Percentiles rank a stretch among this genome's conserved stretches.
These are phyloP conservation scores for Sparassis latifolia DNA, from an alignment of 1,284 basidiomycete genomes.

Conservation along the genomic window DNA sequence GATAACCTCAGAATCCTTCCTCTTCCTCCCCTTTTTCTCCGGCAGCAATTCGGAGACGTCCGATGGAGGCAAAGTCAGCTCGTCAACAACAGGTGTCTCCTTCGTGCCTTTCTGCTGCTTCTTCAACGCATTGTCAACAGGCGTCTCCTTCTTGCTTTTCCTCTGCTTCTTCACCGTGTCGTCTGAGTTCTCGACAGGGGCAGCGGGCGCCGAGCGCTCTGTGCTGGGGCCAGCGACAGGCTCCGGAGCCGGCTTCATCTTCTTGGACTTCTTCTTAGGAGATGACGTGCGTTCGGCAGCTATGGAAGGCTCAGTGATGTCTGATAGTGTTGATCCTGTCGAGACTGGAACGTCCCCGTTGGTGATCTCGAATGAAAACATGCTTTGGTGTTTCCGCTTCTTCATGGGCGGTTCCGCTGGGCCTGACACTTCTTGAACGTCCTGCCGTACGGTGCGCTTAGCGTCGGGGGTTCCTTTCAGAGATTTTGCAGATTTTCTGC, in stretches of 20 bases:
- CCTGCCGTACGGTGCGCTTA: no score
- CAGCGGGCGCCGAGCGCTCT: no score
- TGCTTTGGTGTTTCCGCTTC: conserved; percentile 6
- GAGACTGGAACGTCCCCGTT: not conserved
- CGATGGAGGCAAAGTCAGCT: no score
- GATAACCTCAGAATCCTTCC: not conserved
- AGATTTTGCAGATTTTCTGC: no score
- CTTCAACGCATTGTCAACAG: no score
- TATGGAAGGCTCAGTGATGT: not conserved
- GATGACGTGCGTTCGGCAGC: not conserved
- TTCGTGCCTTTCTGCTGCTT: no score
- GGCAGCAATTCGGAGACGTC: no score
- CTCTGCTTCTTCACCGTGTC: no score
- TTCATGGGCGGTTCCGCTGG: conserved; percentile 3
- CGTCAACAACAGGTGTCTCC: no score
- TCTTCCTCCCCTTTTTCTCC: conserved; percentile 7
- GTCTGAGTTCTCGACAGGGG: no score
- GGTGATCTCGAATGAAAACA: not conserved
- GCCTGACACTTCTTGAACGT: not conserved
- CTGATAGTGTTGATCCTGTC: not conserved
- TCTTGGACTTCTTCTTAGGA: conserved; percentile 6
- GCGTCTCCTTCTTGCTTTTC: no score
- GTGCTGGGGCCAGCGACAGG: not conserved
- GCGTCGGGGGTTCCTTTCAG: no score
- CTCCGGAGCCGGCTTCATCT: not conserved